These are phyloP conservation scores for Pleurotus tuoliensis DNA, from an alignment of 768 basidiomycete genomes.

Conservation along the genomic window DNA sequence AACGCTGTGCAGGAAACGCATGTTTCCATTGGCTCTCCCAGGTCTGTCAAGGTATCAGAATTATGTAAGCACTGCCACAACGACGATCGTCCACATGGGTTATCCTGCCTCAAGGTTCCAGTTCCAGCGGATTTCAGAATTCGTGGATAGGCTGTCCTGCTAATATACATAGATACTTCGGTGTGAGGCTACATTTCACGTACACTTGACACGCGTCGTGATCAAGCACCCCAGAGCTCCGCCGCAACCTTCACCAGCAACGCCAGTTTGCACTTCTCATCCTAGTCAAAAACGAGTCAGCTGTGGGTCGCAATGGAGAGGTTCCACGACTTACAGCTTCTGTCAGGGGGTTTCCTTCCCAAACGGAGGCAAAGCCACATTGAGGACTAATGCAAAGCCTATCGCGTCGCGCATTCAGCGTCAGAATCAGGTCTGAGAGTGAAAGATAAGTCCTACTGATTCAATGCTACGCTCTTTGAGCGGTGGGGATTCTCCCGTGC, in stretches of 20 bases:
- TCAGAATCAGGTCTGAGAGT: slow-evolving; percentile 2
- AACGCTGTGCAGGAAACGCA: neutral
- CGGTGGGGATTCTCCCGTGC: slow-evolving; percentile 38
- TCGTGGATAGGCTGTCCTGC: no score
- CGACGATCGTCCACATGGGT: no score
- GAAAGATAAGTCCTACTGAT: slow-evolving; percentile 36
- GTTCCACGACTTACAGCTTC: slow-evolving; percentile 32
- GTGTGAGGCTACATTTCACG: no score
- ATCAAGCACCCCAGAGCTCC: slow-evolving; percentile 36
- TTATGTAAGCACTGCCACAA: neutral
- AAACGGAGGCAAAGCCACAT: slow-evolving; percentile 59
- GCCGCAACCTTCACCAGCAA: slow-evolving; percentile 42
- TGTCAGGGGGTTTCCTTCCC: slow-evolving; percentile 53
- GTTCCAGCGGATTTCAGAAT: neutral
- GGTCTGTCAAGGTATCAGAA: neutral
- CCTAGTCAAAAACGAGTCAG: slow-evolving; percentile 24
- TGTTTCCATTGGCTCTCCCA: neutral
- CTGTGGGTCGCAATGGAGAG: neutral
- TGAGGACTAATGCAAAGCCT: slow-evolving; percentile 59
- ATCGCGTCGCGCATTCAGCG: slow-evolving; percentile 1
- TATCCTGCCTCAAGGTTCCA: no score
- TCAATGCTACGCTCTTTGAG: slow-evolving; percentile 45
- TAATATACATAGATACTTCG: no score
- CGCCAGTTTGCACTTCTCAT: slow-evolving; percentile 44
- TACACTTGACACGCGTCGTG: no score